A percentile compares a stretch with the other conserved stretches of the same genome.
Evolutionary conservation across 2,329 filamentous ascomycete genomes (phyloP).

Genomic region (Alternaria burnsii): DNA sequence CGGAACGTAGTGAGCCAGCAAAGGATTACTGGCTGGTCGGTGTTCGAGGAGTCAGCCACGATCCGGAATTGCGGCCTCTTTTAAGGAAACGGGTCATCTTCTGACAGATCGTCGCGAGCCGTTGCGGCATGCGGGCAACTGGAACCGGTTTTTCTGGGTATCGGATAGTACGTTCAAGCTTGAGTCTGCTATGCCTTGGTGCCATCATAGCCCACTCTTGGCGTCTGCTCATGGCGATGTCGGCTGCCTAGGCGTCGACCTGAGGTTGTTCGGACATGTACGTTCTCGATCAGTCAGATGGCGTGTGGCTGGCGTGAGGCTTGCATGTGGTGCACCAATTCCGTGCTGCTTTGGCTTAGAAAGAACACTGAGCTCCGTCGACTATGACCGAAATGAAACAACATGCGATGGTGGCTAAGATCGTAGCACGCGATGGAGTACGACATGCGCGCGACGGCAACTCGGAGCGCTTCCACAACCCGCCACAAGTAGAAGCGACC

Average conservation of each 20-base stretch:
- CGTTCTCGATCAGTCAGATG: slow-evolving; percentile 20
- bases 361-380: slow-evolving; percentile 25
- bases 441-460: slow-evolving; percentile 28
- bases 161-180: slow-evolving; percentile 19
- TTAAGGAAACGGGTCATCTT: slow-evolving; percentile 15
- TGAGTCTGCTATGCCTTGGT: slow-evolving; percentile 2
- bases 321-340: slow-evolving; percentile 33
- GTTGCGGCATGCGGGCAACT: slow-evolving; percentile 38
- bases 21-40: slow-evolving; percentile 16
- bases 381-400: slow-evolving; percentile 23
- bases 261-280: slow-evolving; percentile 1
- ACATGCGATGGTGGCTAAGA: slow-evolving; percentile 29
- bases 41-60: slow-evolving; percentile 19
- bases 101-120: slow-evolving; percentile 35
- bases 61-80: slow-evolving; percentile 25
- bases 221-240: slow-evolving; percentile 22
- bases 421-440: slow-evolving; percentile 23
- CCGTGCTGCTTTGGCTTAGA: slow-evolving; percentile 12
- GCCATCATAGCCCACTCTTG: slow-evolving; percentile 6
- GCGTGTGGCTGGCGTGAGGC: slow-evolving; percentile 30
- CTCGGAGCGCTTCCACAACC: slow-evolving; percentile 23
- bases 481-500: slow-evolving; percentile 32
- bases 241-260: slow-evolving; percentile 11
- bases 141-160: slow-evolving; percentile 34
- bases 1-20: slow-evolving; percentile 19